phyloP scores from a whole-genome alignment of 345 rosid genomes.

The Eucalyptus marginata region DNA sequence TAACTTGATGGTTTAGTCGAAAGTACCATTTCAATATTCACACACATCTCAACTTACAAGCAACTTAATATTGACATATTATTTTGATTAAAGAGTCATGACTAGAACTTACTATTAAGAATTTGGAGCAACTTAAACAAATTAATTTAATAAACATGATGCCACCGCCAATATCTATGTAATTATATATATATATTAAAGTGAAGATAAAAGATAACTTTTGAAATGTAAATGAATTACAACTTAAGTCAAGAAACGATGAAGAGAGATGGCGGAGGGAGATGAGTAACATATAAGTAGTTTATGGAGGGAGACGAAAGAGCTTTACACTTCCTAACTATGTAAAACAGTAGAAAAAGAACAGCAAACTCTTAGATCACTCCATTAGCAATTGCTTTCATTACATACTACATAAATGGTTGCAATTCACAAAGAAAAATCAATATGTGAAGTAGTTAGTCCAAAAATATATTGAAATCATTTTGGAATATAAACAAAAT shows the following conservation, averaged over 20 bases:
- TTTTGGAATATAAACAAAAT: background rate
- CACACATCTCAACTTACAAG: no score
- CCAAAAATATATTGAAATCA: background rate
- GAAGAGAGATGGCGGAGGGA: background rate
- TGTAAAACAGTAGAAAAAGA: no score
- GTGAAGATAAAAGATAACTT: background rate
- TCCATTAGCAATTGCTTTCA: background rate
- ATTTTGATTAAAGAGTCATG: background rate
- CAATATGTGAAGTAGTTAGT: background rate
- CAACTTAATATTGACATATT: background rate
- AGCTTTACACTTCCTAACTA: background rate
- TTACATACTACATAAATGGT: background rate
- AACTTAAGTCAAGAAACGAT: background rate
- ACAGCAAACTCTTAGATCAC: no score
- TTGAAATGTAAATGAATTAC: background rate
- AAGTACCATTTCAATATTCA: background rate
- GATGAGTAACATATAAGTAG: background rate
- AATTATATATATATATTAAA: background rate
- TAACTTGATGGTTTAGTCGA: background rate
- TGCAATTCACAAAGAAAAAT: background rate
- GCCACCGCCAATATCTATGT: background rate
- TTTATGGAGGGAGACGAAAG: background rate
- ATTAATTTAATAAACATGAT: background rate
- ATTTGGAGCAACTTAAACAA: background rate
- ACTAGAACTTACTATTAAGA: background rate